Evolutionary conservation across 2,329 filamentous ascomycete genomes (phyloP).

Genomic region (Stenocarpella maydis): DNA sequence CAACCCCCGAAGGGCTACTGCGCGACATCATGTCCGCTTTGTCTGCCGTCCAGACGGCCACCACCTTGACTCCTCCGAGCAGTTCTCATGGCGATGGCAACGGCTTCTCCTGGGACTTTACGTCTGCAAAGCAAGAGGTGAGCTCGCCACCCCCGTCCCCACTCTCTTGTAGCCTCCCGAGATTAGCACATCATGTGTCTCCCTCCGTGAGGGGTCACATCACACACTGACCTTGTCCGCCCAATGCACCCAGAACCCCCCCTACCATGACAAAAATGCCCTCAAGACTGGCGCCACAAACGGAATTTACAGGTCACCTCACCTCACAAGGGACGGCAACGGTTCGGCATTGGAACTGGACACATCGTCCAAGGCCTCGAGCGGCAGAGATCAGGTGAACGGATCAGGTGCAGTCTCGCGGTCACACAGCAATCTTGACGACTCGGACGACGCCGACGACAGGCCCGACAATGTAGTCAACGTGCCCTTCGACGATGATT

Average conservation of each 20-base stretch:
- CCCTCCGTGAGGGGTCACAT: conserved; percentile 18
- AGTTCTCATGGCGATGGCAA: conserved; percentile 59
- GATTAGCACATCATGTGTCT: conserved; percentile 20
- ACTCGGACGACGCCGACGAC: conserved; percentile 45
- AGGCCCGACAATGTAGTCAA: conserved; percentile 57
- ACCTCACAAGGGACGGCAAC: conserved; percentile 34
- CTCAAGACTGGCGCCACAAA: conserved; percentile 32
- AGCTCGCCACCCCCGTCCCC: conserved; percentile 37
- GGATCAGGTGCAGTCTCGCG: conserved; percentile 30
- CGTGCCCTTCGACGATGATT: conserved; percentile 44
- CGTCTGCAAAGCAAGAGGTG: conserved; percentile 48
- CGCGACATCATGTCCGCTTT: conserved; percentile 59
- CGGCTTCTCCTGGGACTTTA: conserved; percentile 54
- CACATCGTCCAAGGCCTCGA: conserved; percentile 28
- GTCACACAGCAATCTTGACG: conserved; percentile 40
- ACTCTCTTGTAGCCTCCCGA: not conserved
- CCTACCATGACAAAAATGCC: conserved; percentile 32
- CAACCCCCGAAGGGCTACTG: conserved; percentile 17
- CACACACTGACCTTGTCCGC: conserved; percentile 4
- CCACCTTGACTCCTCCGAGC: conserved; percentile 57
- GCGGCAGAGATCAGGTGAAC: conserved; percentile 29
- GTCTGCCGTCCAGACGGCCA: conserved; percentile 57
- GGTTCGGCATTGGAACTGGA: conserved; percentile 19
- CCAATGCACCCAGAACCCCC: conserved; percentile 30
- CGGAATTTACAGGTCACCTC: conserved; percentile 34